Evolutionary conservation across 1,139 yeast species (phyloP).

Genomic region (Yamadazyma songkhlaensis): DNA sequence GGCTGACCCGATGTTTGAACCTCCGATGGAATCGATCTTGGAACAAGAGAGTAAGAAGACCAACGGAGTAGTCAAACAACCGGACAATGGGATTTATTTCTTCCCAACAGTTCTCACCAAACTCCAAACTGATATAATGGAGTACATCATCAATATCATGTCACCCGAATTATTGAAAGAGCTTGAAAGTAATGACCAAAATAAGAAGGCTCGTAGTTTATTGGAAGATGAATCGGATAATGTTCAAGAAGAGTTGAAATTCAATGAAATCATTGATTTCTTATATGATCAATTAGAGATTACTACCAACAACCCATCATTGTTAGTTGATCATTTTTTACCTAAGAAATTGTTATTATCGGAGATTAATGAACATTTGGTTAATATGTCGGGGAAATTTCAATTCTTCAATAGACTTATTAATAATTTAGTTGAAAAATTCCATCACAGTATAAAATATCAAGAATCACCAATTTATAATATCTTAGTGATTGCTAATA

Average conservation of each 20-base stretch:
- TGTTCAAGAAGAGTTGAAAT: conserved; percentile 10
- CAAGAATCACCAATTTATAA: conserved; percentile 16
- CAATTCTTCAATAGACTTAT: conserved; percentile 51
- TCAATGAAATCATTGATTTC: conserved; percentile 19
- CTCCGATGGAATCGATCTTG: conserved; percentile 9
- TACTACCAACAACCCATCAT: conserved; percentile 61
- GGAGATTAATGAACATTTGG: conserved; percentile 58
- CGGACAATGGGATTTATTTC: conserved; percentile 34
- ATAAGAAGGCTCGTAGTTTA: conserved; percentile 37
- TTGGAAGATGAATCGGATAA: conserved; percentile 17
- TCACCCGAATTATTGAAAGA: conserved; percentile 40
- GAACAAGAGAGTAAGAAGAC: conserved; percentile 6
- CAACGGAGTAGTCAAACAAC: conserved; percentile 8
- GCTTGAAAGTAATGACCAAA: conserved; percentile 20
- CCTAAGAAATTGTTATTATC: conserved; percentile 63
- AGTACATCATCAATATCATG: conserved; percentile 52
- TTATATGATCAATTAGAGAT: conserved; percentile 50
- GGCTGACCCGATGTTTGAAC: conserved; percentile 14
- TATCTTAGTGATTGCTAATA: conserved; percentile 56
- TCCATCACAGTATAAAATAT: conserved; percentile 13
- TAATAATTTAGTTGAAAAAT: conserved; percentile 24
- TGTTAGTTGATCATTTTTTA: conserved; percentile 71
- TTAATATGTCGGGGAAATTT: conserved; percentile 58
- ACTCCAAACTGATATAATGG: conserved; percentile 55
- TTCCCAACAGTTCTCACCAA: conserved; percentile 56